Percentiles rank a stretch among this genome's conserved stretches.
Evolutionary conservation across 2,329 filamentous ascomycete species (phyloP).

Genomic region (Gyromitra esculenta): DNA sequence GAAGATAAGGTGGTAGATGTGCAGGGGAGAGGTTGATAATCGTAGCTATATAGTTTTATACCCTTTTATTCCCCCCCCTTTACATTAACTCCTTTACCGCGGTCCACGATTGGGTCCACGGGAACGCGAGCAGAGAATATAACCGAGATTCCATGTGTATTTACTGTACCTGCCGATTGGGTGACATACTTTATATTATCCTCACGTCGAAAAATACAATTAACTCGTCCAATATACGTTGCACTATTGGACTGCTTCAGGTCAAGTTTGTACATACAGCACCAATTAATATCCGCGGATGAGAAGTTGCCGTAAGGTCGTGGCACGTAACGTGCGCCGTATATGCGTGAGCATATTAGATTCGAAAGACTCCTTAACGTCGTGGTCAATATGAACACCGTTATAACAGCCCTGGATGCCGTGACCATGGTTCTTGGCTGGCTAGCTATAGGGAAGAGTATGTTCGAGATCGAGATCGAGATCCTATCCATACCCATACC

Average conservation of each 20-base stretch:
- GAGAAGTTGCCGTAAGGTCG: slow-evolving; percentile 6
- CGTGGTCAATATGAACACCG: not conserved
- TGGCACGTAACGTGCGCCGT: slow-evolving; percentile 18
- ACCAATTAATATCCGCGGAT: slow-evolving; percentile 5
- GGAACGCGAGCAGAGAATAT: not conserved
- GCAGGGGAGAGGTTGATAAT: not conserved
- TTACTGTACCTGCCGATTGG: not conserved
- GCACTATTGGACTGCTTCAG: not conserved
- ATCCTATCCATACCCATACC: not conserved
- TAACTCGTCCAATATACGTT: slow-evolving; percentile 4
- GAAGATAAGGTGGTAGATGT: not conserved
- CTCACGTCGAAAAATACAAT: not conserved
- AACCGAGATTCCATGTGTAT: not conserved
- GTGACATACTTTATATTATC: not conserved
- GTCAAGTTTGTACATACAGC: not conserved
- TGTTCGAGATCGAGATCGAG: slow-evolving; percentile 9
- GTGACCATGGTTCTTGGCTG: not conserved
- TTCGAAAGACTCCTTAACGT: slow-evolving; percentile 2
- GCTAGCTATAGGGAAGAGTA: not conserved
- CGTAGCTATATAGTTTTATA: not conserved
- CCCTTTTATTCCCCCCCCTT: not conserved
- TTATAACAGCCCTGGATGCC: slow-evolving; percentile 9
- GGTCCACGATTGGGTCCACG: not conserved
- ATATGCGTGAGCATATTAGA: not conserved
- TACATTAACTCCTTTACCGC: not conserved